Evolutionary conservation across 345 rosid genomes (phyloP), one percentile per base, ranked within the genome.

Genomic region (Ricinus communis): DNA sequence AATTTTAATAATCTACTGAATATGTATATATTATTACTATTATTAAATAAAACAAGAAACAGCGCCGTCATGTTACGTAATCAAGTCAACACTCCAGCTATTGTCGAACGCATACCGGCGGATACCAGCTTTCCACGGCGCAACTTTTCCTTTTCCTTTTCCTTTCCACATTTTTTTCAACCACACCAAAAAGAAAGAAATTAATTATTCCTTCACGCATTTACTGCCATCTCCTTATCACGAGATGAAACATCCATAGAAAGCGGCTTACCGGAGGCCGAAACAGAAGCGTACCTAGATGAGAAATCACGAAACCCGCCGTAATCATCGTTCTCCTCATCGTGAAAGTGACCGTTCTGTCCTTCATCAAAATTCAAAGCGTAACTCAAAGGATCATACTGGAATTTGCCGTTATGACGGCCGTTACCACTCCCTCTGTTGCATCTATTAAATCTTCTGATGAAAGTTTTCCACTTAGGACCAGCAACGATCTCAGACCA

Each of bases 401-500:
- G 96, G 77, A 82, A 89, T 62, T 80, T 79, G 55, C 91, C 97
- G 30, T 82, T 84, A 40, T 68, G 62, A 4, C 19, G 9, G 46
- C 38, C 79, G 61, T n/a, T n/a, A n/a, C 51, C 65, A 0, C 69
- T 57, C 13, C 74, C 66, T 5, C 56, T 83, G 22, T 50, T n/a
- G 70, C 52, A 88, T 71, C 96, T 80, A 71, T 90, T 95, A 71
- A 95, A 92, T 53, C 97, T 71, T 64, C 99, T 76, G 21, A 95
- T 90, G 81, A 95, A 95, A 24, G 97, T 95, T 79, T 95, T 95
- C 99, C 98, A 95, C 69, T 77, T 83, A 12, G 99, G 99, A 0
- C 99, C 98, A n/a, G 97, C 99, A 8, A 84, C 88, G 87, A 95
- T 79, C 81, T 92, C 98, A 0, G 99, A 92, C 98, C 96, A 92